Base-by-base conservation (phyloP, 345 rosid species). In the Sonneratia alba region DNA sequence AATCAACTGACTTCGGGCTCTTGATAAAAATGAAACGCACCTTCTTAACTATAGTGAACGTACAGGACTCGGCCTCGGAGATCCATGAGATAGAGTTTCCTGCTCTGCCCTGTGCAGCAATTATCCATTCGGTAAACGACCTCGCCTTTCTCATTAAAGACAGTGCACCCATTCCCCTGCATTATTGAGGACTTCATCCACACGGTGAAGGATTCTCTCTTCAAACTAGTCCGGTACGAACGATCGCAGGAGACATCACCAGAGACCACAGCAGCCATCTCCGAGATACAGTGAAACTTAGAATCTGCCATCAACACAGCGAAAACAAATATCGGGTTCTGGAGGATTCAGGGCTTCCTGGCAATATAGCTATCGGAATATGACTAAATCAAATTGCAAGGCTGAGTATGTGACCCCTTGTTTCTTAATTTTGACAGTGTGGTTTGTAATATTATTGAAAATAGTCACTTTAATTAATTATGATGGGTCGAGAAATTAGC, bases 121-220 rank as follows among this genome's bases (percentile, higher is more conserved):
- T 86, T 86, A 55, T 86, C 89, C 16, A 86, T 71, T 3, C 86
- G 77, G 68, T 80, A 84, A 47, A 80, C 71, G 16, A 86, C 72
- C 4, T 80, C 73, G 9, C 89, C 89, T 24, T 71, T 76, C 6
- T 78, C 77, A 67, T 82, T 71, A 11, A 77, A 86, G 67, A 82
- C 74, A 0, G 87, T 86, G 79, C 85, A 83, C 0, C 89, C 87
- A 68, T 86, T 72, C 15, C 79, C 37, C 19, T 86, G 86, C 77
- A 72, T 70, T 2, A 84, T 55, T 0, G 84, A 79, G 19, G 89
- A 84, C 71, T 82, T 84, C 86, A 86, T 84, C 87, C 89, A 86
- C 53, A 86, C n/a, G 0, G 87, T 82, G 70, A 71, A 84, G 4
- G 78, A 62, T 51, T 84, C 84, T 73, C 77, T 80, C 69, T 68